A percentile compares a stretch with the other conserved stretches of the same genome.
Conservation (phyloP, 306 rosid species). For the Canavalia gladiata region DNA sequence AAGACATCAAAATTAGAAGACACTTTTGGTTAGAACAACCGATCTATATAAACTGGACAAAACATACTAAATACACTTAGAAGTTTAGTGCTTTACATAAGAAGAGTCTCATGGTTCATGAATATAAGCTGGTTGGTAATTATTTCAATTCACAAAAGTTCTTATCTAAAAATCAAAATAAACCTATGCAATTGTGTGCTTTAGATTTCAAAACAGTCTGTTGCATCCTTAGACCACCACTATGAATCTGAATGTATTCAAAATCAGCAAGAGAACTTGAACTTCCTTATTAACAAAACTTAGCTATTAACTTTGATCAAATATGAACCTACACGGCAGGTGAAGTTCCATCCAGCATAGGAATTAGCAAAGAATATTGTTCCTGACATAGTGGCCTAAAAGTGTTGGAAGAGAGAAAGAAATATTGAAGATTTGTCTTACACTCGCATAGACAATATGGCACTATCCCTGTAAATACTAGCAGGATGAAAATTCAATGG, state of each 20-base stretch:
- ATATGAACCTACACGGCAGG: conserved; percentile 1
- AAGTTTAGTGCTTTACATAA: conserved; percentile 20
- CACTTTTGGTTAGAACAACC: neutral
- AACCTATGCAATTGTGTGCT: neutral
- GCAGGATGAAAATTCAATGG: neutral
- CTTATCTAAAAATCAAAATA: conserved; percentile 26
- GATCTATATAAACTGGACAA: neutral
- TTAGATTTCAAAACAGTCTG: neutral
- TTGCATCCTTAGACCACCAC: conserved; percentile 10
- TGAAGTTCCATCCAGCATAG: conserved; percentile 9
- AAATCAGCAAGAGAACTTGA: neutral
- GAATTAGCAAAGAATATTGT: neutral
- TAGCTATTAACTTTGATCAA: conserved; percentile 7
- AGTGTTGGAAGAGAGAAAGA: neutral
- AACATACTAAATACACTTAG: neutral
- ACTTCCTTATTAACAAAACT: neutral
- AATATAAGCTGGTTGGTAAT: conserved; percentile 10
- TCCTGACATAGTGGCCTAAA: conserved; percentile 15
- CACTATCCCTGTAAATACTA: conserved; percentile 3
- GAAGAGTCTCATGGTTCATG: neutral
- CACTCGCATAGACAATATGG: neutral
- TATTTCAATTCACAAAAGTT: neutral
- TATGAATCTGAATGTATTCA: neutral
- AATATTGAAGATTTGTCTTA: neutral
- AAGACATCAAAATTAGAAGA: conserved; percentile 30